These are phyloP conservation scores for Backusella mclennaniae DNA, from an alignment of 192 early-diverging fungal genomes.

Conservation along the genomic window DNA sequence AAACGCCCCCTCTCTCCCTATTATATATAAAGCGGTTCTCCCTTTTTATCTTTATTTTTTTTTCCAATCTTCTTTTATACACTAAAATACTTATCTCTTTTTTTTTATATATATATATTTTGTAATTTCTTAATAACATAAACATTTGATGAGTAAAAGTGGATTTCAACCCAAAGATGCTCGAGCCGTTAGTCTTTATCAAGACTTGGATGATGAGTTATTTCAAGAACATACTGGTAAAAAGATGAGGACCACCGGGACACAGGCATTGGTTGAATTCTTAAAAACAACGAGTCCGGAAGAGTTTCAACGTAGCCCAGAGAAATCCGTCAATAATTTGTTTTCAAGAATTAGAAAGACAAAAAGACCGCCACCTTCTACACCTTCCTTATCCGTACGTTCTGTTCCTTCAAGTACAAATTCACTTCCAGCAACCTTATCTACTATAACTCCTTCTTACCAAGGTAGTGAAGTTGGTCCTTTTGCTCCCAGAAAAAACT, in stretches of 20 bases:
- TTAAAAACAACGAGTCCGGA: slow-evolving; percentile 35
- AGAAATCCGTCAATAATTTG: slow-evolving; percentile 21
- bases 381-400: not conserved
- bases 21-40: not conserved
- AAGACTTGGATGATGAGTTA: slow-evolving; percentile 13
- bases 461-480: slow-evolving; percentile 2
- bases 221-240: slow-evolving; percentile 5
- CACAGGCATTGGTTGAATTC: slow-evolving; percentile 37
- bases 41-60: not conserved
- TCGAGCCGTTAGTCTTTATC: slow-evolving; percentile 12
- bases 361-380: not conserved
- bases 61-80: slow-evolving; percentile 2
- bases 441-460: slow-evolving; percentile 2
- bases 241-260: slow-evolving; percentile 26
- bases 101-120: not conserved
- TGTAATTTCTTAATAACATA: not conserved
- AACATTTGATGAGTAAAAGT: slow-evolving; percentile 1
- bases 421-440: not conserved
- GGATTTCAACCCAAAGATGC: slow-evolving; percentile 15
- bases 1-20: slow-evolving; percentile 2
- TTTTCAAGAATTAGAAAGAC: slow-evolving; percentile 31
- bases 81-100: not conserved
- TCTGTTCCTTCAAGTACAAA: slow-evolving; percentile 6
- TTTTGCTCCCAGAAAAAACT: not conserved
- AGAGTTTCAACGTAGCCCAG: slow-evolving; percentile 25